Evolutionary conservation across 139 green algal genomes (phyloP), one percentile per base, ranked within the genome.

Genomic region (Pleodorina starrii): DNA sequence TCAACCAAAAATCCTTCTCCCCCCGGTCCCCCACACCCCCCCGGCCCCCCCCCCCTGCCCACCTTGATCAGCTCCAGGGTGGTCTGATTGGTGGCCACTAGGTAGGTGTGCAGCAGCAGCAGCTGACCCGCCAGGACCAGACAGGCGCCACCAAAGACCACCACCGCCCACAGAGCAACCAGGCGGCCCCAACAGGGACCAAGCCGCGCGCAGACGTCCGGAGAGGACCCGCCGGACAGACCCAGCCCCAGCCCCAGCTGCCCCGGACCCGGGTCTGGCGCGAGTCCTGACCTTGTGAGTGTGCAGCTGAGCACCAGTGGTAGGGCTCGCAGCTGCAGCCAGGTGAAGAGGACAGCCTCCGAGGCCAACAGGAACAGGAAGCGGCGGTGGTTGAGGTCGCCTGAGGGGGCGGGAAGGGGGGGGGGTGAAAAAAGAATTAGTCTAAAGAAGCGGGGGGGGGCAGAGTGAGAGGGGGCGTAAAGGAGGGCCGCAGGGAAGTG

Each of bases 1-100:
- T n/a, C n/a, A n/a, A n/a, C n/a, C n/a, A n/a, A n/a, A n/a, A n/a
- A n/a, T n/a, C n/a, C n/a, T n/a, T n/a, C n/a, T n/a, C n/a, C n/a
- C n/a, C n/a, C n/a, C n/a, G n/a, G n/a, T n/a, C n/a, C n/a, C n/a
- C n/a, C n/a, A n/a, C n/a, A n/a, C n/a, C n/a, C n/a, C n/a, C n/a
- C n/a, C n/a, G n/a, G n/a, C n/a, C n/a, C n/a, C n/a, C n/a, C n/a
- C n/a, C n/a, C n/a, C n/a, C 32, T 19, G 7, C 51, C 16, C 11
- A 81, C 84, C 84, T 89, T 89, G 69, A 89, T 32, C 7, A 89
- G 48, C 84, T 89, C 84, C 36, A 89, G 44, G 2, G 84, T 89
- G 21, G 84, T 82, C 50, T 89, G 84, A 36, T 73, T 73, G 36
- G 48, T 83, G 69, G 69, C 69, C 10, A 72, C 69, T 6, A 89